Conservation (phyloP, 2,329 filamentous ascomycete species). For the Apiospora phragmitis region DNA sequence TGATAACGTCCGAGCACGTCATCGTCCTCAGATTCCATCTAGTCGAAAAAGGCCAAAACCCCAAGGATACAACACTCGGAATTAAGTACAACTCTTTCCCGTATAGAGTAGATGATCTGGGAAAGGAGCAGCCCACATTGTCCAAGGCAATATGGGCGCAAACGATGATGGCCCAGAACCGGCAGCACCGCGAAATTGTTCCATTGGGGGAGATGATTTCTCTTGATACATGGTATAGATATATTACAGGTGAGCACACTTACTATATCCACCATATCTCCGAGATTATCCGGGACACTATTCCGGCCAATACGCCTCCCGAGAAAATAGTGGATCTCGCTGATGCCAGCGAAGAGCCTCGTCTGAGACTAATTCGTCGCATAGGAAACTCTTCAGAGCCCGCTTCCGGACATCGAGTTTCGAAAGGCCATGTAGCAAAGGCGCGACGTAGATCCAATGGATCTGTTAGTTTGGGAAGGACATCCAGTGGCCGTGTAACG, state of each 20-base stretch:
- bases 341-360: too few relatives aligned
- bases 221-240: neutral
- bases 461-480: too few relatives aligned
- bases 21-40: neutral
- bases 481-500: too few relatives aligned
- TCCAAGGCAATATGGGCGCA: neutral
- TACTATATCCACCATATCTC: neutral
- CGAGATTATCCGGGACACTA: neutral
- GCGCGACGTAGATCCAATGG: too few relatives aligned
- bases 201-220: neutral
- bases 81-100: neutral
- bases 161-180: neutral
- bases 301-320: neutral
- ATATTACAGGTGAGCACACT: neutral
- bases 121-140: neutral
- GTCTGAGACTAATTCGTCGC: too few relatives aligned
- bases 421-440: too few relatives aligned
- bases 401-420: too few relatives aligned
- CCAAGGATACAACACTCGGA: neutral
- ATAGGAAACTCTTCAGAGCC: too few relatives aligned
- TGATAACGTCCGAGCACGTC: neutral
- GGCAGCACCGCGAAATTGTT: neutral
- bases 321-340: neutral
- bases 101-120: neutral
- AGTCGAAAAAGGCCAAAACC: neutral